Percentiles rank a stretch among this genome's conserved stretches.
Conservation (phyloP, 179 eudicot species). For the Beta corolliflora region DNA sequence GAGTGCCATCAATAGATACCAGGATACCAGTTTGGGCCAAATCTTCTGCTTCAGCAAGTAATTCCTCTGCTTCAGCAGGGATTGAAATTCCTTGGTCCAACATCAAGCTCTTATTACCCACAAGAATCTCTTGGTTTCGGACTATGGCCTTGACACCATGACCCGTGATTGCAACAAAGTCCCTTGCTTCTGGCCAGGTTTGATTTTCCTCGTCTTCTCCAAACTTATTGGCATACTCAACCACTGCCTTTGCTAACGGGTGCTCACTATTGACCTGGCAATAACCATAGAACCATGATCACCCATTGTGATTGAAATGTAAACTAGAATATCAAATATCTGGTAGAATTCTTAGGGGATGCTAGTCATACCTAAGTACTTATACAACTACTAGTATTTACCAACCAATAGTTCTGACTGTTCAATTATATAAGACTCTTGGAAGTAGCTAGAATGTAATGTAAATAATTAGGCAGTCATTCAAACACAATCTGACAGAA, state of each 20-base stretch:
- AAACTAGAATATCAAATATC: no score
- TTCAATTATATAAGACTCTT: no score
- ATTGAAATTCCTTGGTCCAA: slow-evolving; percentile 46
- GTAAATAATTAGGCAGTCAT: no score
- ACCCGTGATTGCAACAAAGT: slow-evolving; percentile 67
- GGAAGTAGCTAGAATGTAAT: no score
- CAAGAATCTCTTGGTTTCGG: slow-evolving; percentile 51
- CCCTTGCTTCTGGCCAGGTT: slow-evolving; percentile 66
- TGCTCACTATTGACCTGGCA: slow-evolving; percentile 85
- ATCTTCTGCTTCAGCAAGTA: slow-evolving; percentile 62
- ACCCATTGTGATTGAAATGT: neutral
- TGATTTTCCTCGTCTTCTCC: slow-evolving; percentile 59
- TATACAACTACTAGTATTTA: no score
- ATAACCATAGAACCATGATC: neutral
- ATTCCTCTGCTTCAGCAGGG: slow-evolving; percentile 66
- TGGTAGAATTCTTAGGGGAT: no score
- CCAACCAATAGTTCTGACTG: no score
- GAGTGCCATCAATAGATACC: slow-evolving; percentile 56
- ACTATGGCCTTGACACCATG: slow-evolving; percentile 77
- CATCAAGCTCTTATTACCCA: slow-evolving; percentile 85
- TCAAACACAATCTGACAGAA: no score
- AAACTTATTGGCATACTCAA: slow-evolving; percentile 78
- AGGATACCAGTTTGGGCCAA: slow-evolving; percentile 88
- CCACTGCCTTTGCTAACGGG: slow-evolving; percentile 86
- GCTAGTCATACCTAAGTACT: no score